These are phyloP conservation scores for Gamsiella multidivaricata DNA, from an alignment of 192 early-diverging fungal species.

Conservation along the genomic window DNA sequence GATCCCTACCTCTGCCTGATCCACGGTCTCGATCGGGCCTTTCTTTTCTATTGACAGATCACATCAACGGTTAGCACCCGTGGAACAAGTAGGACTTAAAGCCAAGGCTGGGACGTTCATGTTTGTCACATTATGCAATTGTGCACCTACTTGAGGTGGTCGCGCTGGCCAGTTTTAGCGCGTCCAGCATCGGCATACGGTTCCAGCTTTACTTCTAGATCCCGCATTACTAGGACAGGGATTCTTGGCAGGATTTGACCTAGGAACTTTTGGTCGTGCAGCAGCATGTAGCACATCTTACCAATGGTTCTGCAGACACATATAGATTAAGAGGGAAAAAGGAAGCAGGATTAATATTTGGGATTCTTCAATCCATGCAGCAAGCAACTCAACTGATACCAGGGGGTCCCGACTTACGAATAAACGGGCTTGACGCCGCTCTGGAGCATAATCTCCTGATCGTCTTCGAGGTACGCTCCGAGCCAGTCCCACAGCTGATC, in stretches of 20 bases:
- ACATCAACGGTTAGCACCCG: not conserved
- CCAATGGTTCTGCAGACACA: slow-evolving; percentile 79
- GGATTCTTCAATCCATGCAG: slow-evolving; percentile 28
- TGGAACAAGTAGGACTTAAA: not conserved
- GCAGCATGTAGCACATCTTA: slow-evolving; percentile 68
- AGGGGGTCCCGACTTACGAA: slow-evolving; percentile 70
- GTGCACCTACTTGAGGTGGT: slow-evolving; percentile 35
- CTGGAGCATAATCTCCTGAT: slow-evolving; percentile 74
- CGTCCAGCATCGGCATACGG: slow-evolving; percentile 55
- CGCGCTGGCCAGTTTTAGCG: slow-evolving; percentile 37
- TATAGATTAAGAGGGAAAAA: not conserved
- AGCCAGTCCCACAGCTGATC: slow-evolving; percentile 84
- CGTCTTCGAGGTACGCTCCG: slow-evolving; percentile 81
- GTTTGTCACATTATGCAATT: not conserved
- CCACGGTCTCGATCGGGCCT: slow-evolving; percentile 34
- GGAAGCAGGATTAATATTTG: slow-evolving; percentile 8
- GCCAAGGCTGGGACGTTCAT: not conserved
- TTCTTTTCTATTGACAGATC: slow-evolving; percentile 17
- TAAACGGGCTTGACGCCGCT: slow-evolving; percentile 65
- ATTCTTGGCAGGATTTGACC: slow-evolving; percentile 87
- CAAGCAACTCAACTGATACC: too few species aligned
- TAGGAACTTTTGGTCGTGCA: slow-evolving; percentile 81
- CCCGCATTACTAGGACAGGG: slow-evolving; percentile 82
- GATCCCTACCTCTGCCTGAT: slow-evolving; percentile 18
- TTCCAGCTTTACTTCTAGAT: slow-evolving; percentile 73